Conservation (phyloP, 2,329 filamentous ascomycete genomes). For the Cercospora berteroae region DNA sequence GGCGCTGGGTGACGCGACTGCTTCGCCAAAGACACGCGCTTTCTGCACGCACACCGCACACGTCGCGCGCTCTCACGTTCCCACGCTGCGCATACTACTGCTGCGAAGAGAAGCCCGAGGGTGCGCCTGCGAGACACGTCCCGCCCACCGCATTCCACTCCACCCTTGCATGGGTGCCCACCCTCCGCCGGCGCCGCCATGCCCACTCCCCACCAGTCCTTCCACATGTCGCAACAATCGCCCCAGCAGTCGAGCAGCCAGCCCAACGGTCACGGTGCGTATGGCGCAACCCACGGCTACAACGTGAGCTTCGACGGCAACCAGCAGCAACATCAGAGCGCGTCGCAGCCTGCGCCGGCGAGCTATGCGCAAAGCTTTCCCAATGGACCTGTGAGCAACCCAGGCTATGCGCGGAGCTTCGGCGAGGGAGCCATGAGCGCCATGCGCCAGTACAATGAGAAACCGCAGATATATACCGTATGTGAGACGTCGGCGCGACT, state of each 20-base stretch:
- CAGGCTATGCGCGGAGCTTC: conserved; percentile 41
- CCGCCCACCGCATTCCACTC: neutral
- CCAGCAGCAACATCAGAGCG: conserved; percentile 26
- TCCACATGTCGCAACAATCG: conserved; percentile 25
- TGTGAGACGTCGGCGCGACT: conserved; percentile 19
- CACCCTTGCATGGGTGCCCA: conserved; percentile 16
- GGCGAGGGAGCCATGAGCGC: conserved; percentile 30
- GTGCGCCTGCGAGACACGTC: neutral
- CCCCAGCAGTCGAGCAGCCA: conserved; percentile 25
- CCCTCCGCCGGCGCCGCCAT: conserved; percentile 25
- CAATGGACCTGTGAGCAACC: conserved; percentile 37
- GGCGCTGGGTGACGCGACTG: neutral
- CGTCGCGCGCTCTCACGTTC: conserved; percentile 7
- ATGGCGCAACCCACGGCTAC: conserved; percentile 28
- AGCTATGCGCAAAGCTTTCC: conserved; percentile 35
- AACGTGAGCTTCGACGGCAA: conserved; percentile 34
- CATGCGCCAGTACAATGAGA: conserved; percentile 32
- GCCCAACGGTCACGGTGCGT: conserved; percentile 21
- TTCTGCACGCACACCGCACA: neutral
- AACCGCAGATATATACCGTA: conserved; percentile 53
- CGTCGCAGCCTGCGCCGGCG: conserved; percentile 25
- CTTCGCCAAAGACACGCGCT: conserved; percentile 3
- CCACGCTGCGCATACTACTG: neutral
- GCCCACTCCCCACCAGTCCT: conserved; percentile 32
- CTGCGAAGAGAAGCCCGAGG: neutral